Percentiles rank a stretch among this genome's conserved stretches.
phyloP scores from a whole-genome alignment of 2,329 filamentous ascomycete species.

The Achaetomium macrosporum region DNA sequence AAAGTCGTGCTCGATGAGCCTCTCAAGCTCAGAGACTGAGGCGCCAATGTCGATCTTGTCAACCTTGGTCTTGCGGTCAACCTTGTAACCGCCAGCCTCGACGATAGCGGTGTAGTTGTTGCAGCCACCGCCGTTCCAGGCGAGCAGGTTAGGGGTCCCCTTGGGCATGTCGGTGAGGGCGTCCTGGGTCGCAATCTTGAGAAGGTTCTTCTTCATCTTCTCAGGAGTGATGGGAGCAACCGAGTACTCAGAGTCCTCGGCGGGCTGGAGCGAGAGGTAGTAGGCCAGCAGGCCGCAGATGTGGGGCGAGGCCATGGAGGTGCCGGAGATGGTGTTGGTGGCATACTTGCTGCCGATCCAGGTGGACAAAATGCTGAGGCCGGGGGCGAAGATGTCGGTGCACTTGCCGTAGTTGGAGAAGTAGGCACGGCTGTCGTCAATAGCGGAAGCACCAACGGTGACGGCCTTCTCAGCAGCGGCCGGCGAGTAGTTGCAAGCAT shows the following conservation, averaged over 20 bases:
- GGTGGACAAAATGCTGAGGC: constrained; percentile 93
- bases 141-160: constrained; percentile 88
- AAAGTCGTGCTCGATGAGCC: constrained; percentile 56
- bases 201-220: constrained; percentile 86
- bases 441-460: constrained; percentile 90
- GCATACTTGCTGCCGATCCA: constrained; percentile 97
- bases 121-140: constrained; percentile 96
- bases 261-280: constrained; percentile 92
- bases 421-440: constrained; percentile 94
- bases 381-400: constrained; percentile 98
- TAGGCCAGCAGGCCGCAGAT: constrained; percentile 95
- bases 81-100: constrained; percentile 64
- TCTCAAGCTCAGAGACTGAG: constrained; percentile 54
- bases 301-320: constrained; percentile 98
- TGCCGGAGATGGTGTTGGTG: constrained; percentile 98
- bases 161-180: constrained; percentile 75
- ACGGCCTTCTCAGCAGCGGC: constrained; percentile 87
- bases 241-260: constrained; percentile 83
- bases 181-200: constrained; percentile 73
- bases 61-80: constrained; percentile 37
- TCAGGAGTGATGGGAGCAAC: constrained; percentile 85
- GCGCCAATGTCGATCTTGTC: constrained; percentile 39
- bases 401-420: constrained; percentile 99
- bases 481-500: constrained; percentile 98
- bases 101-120: constrained; percentile 86